Conservation (phyloP, 805 yeast species). For the Suhomyces pyralidae region DNA sequence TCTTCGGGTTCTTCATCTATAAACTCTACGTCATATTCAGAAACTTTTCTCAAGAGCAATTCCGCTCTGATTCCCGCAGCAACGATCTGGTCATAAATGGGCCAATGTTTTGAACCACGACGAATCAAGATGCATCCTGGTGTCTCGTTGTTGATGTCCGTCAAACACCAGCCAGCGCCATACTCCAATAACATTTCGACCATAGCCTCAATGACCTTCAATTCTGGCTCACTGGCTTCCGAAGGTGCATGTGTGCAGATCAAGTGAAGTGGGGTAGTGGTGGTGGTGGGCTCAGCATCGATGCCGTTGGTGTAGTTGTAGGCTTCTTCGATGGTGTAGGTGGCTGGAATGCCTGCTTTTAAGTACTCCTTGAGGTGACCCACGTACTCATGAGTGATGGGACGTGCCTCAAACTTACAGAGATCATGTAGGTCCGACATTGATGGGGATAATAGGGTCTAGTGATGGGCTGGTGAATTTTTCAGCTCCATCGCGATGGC, state of each 20-base stretch:
- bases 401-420: conserved; percentile 48
- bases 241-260: conserved; percentile 55
- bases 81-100: conserved; percentile 51
- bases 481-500: conserved; percentile 2
- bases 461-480: neutral
- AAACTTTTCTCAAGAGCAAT: conserved; percentile 67
- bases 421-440: conserved; percentile 77
- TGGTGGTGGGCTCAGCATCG: conserved; percentile 33
- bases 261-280: conserved; percentile 79
- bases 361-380: conserved; percentile 45
- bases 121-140: conserved; percentile 79
- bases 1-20: conserved; percentile 26
- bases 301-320: conserved; percentile 49
- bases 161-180: conserved; percentile 91
- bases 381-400: conserved; percentile 49
- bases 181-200: conserved; percentile 67
- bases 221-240: conserved; percentile 43
- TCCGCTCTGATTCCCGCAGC: conserved; percentile 93
- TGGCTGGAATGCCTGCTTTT: conserved; percentile 71
- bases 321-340: conserved; percentile 78
- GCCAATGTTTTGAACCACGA: conserved; percentile 39
- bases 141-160: conserved; percentile 68
- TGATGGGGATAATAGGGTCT: neutral
- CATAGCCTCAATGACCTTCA: conserved; percentile 46
- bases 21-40: conserved; percentile 62